These are phyloP conservation scores for Xylogone sp. DNA, from an alignment of 2,329 filamentous ascomycete genomes.

Conservation along the genomic window DNA sequence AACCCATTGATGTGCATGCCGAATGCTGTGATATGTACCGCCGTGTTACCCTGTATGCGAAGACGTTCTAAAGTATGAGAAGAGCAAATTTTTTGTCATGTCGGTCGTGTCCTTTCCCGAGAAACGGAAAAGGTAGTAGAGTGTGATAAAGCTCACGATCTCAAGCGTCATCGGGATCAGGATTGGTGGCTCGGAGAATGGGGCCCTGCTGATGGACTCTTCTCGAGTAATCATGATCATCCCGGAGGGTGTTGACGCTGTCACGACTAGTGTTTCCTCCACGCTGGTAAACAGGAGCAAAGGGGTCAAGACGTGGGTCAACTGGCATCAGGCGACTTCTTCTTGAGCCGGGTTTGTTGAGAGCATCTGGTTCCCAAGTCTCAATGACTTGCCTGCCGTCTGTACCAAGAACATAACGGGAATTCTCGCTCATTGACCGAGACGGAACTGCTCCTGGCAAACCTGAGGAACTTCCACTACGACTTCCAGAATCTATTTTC, in stretches of 20 bases:
- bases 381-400: conserved; percentile 29
- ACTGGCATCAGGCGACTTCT: conserved; percentile 55
- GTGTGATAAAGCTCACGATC: too few relatives aligned
- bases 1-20: neutral
- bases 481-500: conserved; percentile 14
- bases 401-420: conserved; percentile 29
- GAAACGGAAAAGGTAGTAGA: neutral
- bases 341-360: conserved; percentile 26
- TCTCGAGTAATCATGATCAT: conserved; percentile 64
- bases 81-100: neutral
- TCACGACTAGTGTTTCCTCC: conserved; percentile 53
- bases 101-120: neutral
- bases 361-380: conserved; percentile 22
- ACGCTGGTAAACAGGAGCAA: conserved; percentile 51
- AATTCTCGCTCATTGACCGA: conserved; percentile 30
- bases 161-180: conserved; percentile 49
- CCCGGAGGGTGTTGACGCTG: conserved; percentile 59
- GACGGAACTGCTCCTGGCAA: conserved; percentile 20
- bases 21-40: neutral
- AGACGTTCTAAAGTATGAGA: neutral
- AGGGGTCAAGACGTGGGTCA: conserved; percentile 62
- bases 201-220: conserved; percentile 38
- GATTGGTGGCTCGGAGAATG: conserved; percentile 60
- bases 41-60: neutral
- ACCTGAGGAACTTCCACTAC: conserved; percentile 18